Percentiles rank a stretch among this genome's conserved stretches.
Conservation (phyloP, 2,329 filamentous ascomycete species). For the Sclerotiophoma versabilis region DNA sequence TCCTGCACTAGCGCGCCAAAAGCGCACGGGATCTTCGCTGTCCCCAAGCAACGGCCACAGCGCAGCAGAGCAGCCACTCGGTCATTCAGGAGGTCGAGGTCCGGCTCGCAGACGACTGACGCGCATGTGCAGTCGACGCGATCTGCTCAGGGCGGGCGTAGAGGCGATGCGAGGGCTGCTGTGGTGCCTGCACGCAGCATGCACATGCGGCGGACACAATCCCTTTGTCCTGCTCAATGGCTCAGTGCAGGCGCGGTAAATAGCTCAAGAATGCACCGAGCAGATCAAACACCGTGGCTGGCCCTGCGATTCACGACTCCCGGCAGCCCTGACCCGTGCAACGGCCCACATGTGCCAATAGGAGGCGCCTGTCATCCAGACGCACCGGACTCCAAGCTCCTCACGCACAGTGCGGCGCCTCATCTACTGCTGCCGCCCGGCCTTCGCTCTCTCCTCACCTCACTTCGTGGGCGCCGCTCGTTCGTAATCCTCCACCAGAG, state of each 20-base stretch:
- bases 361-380: conserved; percentile 32
- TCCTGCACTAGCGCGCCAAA: conserved; percentile 30
- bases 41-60: conserved; percentile 31
- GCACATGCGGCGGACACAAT: background rate
- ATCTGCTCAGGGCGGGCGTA: conserved; percentile 6
- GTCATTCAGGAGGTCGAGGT: conserved; percentile 20
- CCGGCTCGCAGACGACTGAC: conserved; percentile 10
- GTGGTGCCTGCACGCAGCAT: background rate
- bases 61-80: conserved; percentile 21
- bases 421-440: conserved; percentile 44
- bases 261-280: conserved; percentile 21
- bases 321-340: conserved; percentile 32
- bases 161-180: background rate
- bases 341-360: conserved; percentile 30
- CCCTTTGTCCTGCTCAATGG: background rate
- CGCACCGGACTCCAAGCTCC: conserved; percentile 27
- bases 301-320: conserved; percentile 17
- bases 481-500: conserved; percentile 38
- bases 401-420: conserved; percentile 33
- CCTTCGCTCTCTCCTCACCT: conserved; percentile 40
- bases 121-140: conserved; percentile 11
- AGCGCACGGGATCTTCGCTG: conserved; percentile 15
- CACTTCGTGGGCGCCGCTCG: conserved; percentile 43
- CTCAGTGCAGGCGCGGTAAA: conserved; percentile 5
- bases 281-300: conserved; percentile 39